Base-by-base conservation (phyloP, 2,329 filamentous ascomycete species). In the Sporothrix pseudoabietina region DNA sequence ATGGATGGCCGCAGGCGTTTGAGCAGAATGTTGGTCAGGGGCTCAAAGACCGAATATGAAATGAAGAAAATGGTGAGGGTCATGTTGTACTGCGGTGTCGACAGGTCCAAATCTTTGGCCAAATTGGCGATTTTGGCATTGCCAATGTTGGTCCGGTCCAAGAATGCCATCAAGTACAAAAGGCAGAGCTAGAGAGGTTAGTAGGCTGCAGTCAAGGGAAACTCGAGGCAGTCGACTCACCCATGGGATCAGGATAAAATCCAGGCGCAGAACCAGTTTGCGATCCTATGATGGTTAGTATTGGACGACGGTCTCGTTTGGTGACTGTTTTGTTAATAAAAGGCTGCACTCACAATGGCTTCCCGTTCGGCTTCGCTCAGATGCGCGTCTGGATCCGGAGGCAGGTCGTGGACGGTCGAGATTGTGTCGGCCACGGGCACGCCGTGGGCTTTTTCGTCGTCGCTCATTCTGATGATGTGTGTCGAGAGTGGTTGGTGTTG, bases 1-100 rank as follows among this genome's bases (percentile, higher is more conserved):
- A 94, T 82, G 54, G 91, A 93, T 0, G 94, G 94, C 0, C 89
- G 87, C 75, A 93, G 83, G 22, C 86, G 87, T 82, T 97, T 97
- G 74, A 97, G 88, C 32, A 97, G 82, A 65, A 95, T 84, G 79
- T 97, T 97, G 74, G 92, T 94, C 59, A 94, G 78, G 0, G 90
- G 89, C 80, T 96, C 93, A 75, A 93, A 94, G 47, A 94, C 82
- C 1, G 92, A 87, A 80, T 97, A 97, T 0, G 92, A 94, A 69
- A 97, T 86, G 83, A 97, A 97, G 83, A 97, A 97, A 77, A 97
- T 91, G 47, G 92, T 93, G 8, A 97, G 85, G 0, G 90, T 88
- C 30, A 87, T 85, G 80, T 94, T 94, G 83, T 94, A 97, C 78
- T 92, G 85, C 6, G 84, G 81, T 2, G 87, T 85, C 0, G 85